Evolutionary conservation across 1,284 basidiomycete species (phyloP).

Genomic region (Rhodotorula sp.): DNA sequence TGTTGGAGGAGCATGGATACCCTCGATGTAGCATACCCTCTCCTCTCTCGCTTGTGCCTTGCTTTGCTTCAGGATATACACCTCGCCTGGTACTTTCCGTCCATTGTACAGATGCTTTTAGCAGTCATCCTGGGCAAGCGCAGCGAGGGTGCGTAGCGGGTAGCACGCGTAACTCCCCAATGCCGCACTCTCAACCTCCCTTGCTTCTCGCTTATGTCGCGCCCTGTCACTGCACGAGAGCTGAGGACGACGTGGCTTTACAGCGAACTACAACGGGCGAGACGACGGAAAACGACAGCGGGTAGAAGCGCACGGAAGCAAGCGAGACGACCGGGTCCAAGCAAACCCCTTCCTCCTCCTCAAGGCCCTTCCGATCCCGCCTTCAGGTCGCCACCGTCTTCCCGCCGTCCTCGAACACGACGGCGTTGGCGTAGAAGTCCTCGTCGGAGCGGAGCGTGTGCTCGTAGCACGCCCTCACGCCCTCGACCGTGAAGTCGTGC

Average conservation of each 20-base stretch:
- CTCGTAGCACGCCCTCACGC: conserved; percentile 14
- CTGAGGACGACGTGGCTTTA: too few species aligned
- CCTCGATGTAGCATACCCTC: background rate
- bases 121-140: too few species aligned
- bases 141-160: too few species aligned
- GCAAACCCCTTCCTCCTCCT: background rate
- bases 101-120: too few species aligned
- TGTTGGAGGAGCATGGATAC: background rate
- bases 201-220: too few species aligned
- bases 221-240: too few species aligned
- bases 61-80: background rate
- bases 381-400: background rate
- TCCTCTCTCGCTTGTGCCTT: background rate
- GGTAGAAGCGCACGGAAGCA: too few species aligned
- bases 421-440: background rate
- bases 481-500: conserved; percentile 6
- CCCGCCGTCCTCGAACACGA: background rate
- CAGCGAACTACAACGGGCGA: too few species aligned
- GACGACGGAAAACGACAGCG: too few species aligned
- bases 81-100: background rate
- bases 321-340: background rate
- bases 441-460: background rate
- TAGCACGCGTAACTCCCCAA: too few species aligned
- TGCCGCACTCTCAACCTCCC: too few species aligned
- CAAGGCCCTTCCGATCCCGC: background rate